Evolutionary conservation across 805 yeast genomes (phyloP).

Genomic region (Yamadazyma endophytica): DNA sequence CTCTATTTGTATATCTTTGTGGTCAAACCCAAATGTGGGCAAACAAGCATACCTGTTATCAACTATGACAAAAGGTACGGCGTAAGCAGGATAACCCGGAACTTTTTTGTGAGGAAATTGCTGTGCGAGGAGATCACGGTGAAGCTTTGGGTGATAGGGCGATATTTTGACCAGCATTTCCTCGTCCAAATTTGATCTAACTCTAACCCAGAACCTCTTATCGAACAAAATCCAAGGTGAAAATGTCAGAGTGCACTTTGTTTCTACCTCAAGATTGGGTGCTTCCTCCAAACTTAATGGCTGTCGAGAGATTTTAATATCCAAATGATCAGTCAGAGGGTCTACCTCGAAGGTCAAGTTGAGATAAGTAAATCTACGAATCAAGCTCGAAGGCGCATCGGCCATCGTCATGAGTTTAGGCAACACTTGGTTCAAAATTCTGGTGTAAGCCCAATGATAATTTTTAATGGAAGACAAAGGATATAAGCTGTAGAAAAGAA

Average conservation of each 20-base stretch:
- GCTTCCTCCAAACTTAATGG: neutral
- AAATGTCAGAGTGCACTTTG: slow-evolving; percentile 12
- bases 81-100: slow-evolving; percentile 4
- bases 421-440: slow-evolving; percentile 26
- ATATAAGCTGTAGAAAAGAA: slow-evolving; percentile 21
- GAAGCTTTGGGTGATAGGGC: slow-evolving; percentile 14
- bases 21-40: slow-evolving; percentile 3
- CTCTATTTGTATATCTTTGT: neutral
- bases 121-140: slow-evolving; percentile 2
- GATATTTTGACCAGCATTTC: slow-evolving; percentile 6
- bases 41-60: slow-evolving; percentile 1
- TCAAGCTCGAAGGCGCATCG: slow-evolving; percentile 1
- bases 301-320: neutral
- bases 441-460: slow-evolving; percentile 39
- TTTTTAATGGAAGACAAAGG: slow-evolving; percentile 29
- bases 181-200: slow-evolving; percentile 3
- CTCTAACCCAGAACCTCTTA: slow-evolving; percentile 34
- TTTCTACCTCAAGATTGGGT: neutral
- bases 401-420: slow-evolving; percentile 17
- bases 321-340: neutral
- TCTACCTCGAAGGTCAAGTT: slow-evolving; percentile 17
- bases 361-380: slow-evolving; percentile 15
- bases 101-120: slow-evolving; percentile 3
- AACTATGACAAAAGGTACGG: slow-evolving; percentile 2
- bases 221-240: slow-evolving; percentile 35